A percentile compares a stretch with the other conserved stretches of the same genome.
These are phyloP conservation scores for Trypanosomatidae sp. DNA, from an alignment of 208 protist genomes.

Conservation along the genomic window DNA sequence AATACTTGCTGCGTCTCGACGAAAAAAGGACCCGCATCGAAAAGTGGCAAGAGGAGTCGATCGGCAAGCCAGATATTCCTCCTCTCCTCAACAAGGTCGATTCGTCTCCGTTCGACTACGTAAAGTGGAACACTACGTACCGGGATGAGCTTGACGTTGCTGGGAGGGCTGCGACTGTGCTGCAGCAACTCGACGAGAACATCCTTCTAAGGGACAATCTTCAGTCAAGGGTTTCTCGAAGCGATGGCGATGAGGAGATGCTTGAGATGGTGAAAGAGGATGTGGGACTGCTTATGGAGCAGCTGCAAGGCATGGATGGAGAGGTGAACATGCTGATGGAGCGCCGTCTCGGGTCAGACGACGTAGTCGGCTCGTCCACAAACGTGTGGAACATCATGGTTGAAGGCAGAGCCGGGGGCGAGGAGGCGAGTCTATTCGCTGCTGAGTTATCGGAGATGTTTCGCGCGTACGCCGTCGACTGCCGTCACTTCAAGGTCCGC, in stretches of 20 bases:
- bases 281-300: constrained; percentile 35
- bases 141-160: constrained; percentile 74
- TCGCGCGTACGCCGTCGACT: constrained; percentile 56
- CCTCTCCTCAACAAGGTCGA: constrained; percentile 47
- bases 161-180: constrained; percentile 35
- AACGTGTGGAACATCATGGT: constrained; percentile 69
- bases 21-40: constrained; percentile 54
- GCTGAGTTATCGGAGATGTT: constrained; percentile 78
- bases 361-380: constrained; percentile 73
- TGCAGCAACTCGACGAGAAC: constrained; percentile 73
- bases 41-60: constrained; percentile 38
- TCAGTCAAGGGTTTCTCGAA: constrained; percentile 8
- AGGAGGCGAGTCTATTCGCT: constrained; percentile 89
- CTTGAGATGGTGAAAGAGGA: constrained; percentile 77
- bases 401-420: constrained; percentile 79
- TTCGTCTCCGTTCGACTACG: constrained; percentile 54
- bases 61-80: not conserved
- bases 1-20: constrained; percentile 82
- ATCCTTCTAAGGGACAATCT: constrained; percentile 46
- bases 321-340: constrained; percentile 65
- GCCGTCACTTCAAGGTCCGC: constrained; percentile 42
- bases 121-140: constrained; percentile 80
- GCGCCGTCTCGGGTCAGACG: constrained; percentile 61
- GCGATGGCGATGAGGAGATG: constrained; percentile 67
- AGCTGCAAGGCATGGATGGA: constrained; percentile 50